Percentiles rank a stretch among this genome's conserved stretches.
Conservation (phyloP, 192 early-diverging fungal genomes). For the Backusella psychrophila region DNA sequence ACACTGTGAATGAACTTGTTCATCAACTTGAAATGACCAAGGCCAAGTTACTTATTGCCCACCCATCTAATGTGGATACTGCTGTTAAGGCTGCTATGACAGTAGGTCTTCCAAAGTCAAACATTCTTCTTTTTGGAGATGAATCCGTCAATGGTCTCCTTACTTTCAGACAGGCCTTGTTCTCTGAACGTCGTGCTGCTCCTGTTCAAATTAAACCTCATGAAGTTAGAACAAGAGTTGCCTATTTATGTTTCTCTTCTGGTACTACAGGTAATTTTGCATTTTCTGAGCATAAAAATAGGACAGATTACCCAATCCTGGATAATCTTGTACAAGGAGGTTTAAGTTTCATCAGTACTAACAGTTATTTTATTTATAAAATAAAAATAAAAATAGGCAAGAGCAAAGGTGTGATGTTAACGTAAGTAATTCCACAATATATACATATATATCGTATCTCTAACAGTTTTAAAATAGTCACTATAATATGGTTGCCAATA, state of each 20-base stretch:
- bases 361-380: background rate
- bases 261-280: conserved; percentile 26
- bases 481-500: conserved; percentile 23
- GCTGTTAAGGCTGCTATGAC: conserved; percentile 41
- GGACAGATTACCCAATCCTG: background rate
- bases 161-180: background rate
- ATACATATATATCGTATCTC: conserved; percentile 54
- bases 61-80: conserved; percentile 23
- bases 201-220: conserved; percentile 13
- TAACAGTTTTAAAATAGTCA: conserved; percentile 43
- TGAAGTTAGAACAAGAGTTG: conserved; percentile 23
- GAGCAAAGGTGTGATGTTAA: conserved; percentile 27
- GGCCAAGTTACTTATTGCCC: conserved; percentile 63
- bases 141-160: conserved; percentile 16
- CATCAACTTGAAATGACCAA: conserved; percentile 70
- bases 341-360: background rate
- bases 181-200: conserved; percentile 9
- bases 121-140: conserved; percentile 41
- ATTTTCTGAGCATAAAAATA: background rate
- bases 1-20: conserved; percentile 70
- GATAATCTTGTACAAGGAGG: background rate
- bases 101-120: conserved; percentile 29
- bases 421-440: conserved; percentile 51
- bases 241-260: conserved; percentile 31
- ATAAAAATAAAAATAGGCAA: background rate